Conservation (phyloP, 108 stramenopile species). For the Cyclostephanos tholiformis region DNA sequence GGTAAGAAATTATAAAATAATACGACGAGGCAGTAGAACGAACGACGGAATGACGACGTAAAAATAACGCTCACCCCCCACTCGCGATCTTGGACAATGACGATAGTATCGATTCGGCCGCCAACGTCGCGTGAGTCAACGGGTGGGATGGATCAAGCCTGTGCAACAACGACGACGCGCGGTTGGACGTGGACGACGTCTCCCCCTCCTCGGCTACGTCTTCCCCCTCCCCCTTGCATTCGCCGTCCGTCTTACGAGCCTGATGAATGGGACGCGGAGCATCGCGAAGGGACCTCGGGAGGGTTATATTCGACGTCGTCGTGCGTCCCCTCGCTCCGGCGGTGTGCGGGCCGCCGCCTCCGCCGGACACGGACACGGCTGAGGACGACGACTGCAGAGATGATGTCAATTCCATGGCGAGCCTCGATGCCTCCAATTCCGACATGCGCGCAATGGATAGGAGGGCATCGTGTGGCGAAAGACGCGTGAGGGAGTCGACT, state of each 20-base stretch:
- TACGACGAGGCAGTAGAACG: no score
- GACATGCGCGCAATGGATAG: no score
- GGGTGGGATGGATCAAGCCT: slow-evolving; percentile 44
- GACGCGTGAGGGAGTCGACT: no score
- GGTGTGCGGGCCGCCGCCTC: no score
- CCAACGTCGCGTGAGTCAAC: slow-evolving; percentile 56
- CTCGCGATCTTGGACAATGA: slow-evolving; percentile 83
- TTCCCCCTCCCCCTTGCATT: not conserved
- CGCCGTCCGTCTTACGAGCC: slow-evolving; percentile 6
- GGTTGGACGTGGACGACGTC: not conserved
- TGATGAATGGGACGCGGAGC: slow-evolving; percentile 10
- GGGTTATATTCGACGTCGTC: not conserved
- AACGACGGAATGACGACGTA: no score
- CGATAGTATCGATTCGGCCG: slow-evolving; percentile 75
- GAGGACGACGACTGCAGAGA: no score
- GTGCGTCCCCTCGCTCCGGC: no score
- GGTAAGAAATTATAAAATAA: no score
- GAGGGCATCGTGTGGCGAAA: no score
- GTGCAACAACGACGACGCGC: not conserved
- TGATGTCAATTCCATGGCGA: no score
- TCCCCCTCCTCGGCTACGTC: not conserved
- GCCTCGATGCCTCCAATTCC: no score
- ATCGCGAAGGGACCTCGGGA: slow-evolving; percentile 29
- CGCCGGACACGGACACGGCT: no score
- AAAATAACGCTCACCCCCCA: slow-evolving; percentile 55